Base-by-base conservation (phyloP, 1,284 basidiomycete species). In the Trichosporon ovoides region DNA sequence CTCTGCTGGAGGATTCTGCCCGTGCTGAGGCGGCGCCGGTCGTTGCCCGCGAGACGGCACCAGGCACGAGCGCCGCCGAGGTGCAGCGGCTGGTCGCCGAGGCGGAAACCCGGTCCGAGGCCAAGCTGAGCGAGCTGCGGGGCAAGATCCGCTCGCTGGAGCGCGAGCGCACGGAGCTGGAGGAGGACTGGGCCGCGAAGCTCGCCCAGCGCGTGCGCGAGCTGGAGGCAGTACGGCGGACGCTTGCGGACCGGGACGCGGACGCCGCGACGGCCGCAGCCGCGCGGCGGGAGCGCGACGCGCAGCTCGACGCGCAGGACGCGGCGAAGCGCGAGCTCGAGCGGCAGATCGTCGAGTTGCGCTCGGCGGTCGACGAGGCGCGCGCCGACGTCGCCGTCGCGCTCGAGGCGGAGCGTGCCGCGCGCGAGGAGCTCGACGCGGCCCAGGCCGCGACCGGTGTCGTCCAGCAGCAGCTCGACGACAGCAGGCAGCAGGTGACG, bases 131-230 rank as follows among this genome's bases (percentile, higher is more conserved):
- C 1, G 89, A 91, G 62, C 76, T 93, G 60, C 83, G 83, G 58
- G 78, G 81, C 37, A 68, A 67, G 46, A 68, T 79, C 19, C 64
- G 68, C 7, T 61, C 67, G 2, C 59, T 77, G 12, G 77, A 79
- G 59, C 64, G 62, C 10, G 77, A 78, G 53, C 64, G 77, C 22
- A 73, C 72, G 43, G 72, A 77, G 34, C 83, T 83, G 31, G 92
- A 96, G 66, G 85, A 87, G 37, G 87, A 89, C 63, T 92, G 91
- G 88, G 88, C 87, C 67, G 81, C 81, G 59, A 92, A 78, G 59
- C 64, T 79, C 14, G 66, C 67, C n/a, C 70, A 76, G 56, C 68
- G 77, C 69, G 80, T 84, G 22, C 83, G 82, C 60, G 58, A 58
- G 46, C 80, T 87, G 18, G 91, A 95, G 59, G 81, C 85, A 38